Conservation (phyloP, 306 rosid genomes). For the Oxytropis ochrocephala region DNA sequence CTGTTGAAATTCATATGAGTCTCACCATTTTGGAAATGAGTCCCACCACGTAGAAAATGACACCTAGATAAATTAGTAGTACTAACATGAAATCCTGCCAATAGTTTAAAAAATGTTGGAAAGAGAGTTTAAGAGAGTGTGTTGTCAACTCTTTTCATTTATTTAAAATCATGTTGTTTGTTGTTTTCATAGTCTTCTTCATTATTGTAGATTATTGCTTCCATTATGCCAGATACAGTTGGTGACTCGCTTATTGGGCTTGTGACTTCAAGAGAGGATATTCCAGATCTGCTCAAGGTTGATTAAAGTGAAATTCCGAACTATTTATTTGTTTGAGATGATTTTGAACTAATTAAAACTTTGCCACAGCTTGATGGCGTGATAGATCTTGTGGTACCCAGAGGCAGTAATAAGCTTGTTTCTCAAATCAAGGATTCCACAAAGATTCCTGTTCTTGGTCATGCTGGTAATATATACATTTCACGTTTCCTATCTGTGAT, state of each 20-base stretch:
- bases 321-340: constrained; percentile 12
- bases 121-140: too few relatives aligned
- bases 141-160: background rate
- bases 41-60: too few relatives aligned
- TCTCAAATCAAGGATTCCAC: constrained; percentile 78
- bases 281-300: constrained; percentile 90
- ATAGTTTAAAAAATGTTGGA: too few relatives aligned
- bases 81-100: background rate
- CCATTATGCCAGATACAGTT: constrained; percentile 58
- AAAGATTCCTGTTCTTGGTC: constrained; percentile 97
- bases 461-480: constrained; percentile 49
- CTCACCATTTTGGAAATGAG: background rate
- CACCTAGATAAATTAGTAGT: too few relatives aligned
- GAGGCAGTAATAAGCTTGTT: constrained; percentile 92
- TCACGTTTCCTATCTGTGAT: background rate
- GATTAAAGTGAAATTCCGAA: background rate
- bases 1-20: too few relatives aligned
- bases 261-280: constrained; percentile 79
- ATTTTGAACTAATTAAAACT: constrained; percentile 20
- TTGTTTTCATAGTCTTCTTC: background rate
- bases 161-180: background rate
- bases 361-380: constrained; percentile 78
- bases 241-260: constrained; percentile 82
- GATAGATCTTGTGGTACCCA: constrained; percentile 92
- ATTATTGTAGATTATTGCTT: constrained; percentile 58